Evolutionary conservation across 177 flowering plant genomes (phyloP).

Genomic region (Vitis hybrid): DNA sequence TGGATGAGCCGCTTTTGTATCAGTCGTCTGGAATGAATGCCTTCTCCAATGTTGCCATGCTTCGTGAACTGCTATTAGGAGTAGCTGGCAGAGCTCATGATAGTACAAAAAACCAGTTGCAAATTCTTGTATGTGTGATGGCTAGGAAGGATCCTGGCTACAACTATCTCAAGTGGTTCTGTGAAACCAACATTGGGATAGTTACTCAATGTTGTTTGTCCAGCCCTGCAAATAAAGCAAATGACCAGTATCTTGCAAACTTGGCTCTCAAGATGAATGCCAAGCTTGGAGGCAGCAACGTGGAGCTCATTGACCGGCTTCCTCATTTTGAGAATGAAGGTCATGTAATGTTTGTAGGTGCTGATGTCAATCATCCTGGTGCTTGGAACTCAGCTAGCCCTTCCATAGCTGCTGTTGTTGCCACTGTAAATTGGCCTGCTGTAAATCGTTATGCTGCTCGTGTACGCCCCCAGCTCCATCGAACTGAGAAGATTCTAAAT

Average conservation of each 20-base stretch:
- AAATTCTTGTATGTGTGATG: constrained; percentile 68
- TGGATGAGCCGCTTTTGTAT: constrained; percentile 17
- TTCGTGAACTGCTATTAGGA: constrained; percentile 31
- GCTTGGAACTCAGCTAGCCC: constrained; percentile 42
- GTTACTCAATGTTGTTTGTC: constrained; percentile 73
- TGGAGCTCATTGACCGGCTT: constrained; percentile 48
- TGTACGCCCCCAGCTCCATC: constrained; percentile 45
- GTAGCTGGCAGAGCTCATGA: constrained; percentile 1
- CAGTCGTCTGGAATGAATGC: constrained; percentile 15
- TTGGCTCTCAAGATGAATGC: constrained; percentile 80
- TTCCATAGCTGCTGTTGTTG: constrained; percentile 80
- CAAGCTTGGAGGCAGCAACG: constrained; percentile 80
- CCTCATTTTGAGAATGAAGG: constrained; percentile 34
- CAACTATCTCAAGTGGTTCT: constrained; percentile 65
- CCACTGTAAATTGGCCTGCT: constrained; percentile 76
- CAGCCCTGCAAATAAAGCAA: constrained; percentile 29
- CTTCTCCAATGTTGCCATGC: constrained; percentile 22
- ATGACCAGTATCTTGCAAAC: constrained; percentile 64
- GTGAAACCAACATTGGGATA: constrained; percentile 68
- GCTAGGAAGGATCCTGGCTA: constrained; percentile 49
- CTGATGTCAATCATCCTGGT: constrained; percentile 84
- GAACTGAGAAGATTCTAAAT: constrained; percentile 48
- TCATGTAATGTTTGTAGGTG: constrained; percentile 77
- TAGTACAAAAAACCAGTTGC: constrained; percentile 20
- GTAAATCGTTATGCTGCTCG: constrained; percentile 70